Evolutionary conservation across 2,329 filamentous ascomycete genomes (phyloP).

Genomic region (Ophiostoma triangulosporum): DNA sequence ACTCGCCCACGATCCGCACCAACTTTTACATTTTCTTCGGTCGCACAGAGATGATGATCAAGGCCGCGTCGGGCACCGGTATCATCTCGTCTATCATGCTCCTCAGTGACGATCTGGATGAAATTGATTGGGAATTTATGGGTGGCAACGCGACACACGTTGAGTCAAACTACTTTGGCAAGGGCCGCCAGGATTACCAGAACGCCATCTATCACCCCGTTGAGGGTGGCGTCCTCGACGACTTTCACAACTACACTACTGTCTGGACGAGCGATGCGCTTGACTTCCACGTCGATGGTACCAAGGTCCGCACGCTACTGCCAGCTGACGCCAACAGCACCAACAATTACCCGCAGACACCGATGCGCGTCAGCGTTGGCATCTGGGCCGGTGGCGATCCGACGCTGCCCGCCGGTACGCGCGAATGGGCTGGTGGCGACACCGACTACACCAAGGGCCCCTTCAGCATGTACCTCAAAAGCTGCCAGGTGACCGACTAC

Average conservation of each 20-base stretch:
- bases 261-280: conserved; percentile 56
- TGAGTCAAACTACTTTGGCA: conserved; percentile 68
- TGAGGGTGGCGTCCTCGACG: conserved; percentile 39
- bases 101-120: conserved; percentile 71
- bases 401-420: conserved; percentile 33
- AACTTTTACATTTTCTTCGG: conserved; percentile 83
- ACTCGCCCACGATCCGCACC: conserved; percentile 67
- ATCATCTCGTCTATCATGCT: conserved; percentile 75
- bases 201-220: conserved; percentile 48
- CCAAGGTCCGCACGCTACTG: conserved; percentile 48
- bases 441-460: conserved; percentile 44
- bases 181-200: conserved; percentile 38
- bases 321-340: conserved; percentile 48
- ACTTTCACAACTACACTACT: conserved; percentile 64
- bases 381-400: conserved; percentile 53
- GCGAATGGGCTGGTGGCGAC: conserved; percentile 43
- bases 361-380: conserved; percentile 55
- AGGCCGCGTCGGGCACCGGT: conserved; percentile 59
- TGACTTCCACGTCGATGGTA: conserved; percentile 57
- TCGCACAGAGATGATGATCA: conserved; percentile 62
- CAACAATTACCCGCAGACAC: conserved; percentile 59
- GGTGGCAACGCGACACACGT: conserved; percentile 50
- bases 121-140: conserved; percentile 78
- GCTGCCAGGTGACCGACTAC: conserved; percentile 25
- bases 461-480: conserved; percentile 50